A percentile compares a stretch with the other conserved stretches of the same genome.
phyloP scores from a whole-genome alignment of 352 stramenopile genomes.

The Blastocystis sp. region DNA sequence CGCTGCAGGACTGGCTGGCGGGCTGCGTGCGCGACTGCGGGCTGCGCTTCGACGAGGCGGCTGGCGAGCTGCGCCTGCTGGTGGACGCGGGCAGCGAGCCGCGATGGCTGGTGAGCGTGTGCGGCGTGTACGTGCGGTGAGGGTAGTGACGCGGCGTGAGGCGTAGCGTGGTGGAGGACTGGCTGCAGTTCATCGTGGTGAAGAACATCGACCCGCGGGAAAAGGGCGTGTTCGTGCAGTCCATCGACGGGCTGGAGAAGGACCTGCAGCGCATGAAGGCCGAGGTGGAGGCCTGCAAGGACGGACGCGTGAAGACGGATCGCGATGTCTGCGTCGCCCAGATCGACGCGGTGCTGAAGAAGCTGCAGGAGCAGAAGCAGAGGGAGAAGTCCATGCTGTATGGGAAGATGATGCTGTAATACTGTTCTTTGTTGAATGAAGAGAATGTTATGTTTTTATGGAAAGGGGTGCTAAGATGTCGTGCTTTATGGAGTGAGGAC shows the following conservation, averaged over 20 bases:
- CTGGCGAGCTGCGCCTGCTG: not conserved
- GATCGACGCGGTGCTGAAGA: not conserved
- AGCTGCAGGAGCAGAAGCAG: conserved; percentile 35
- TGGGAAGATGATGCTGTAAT: conserved; percentile 38
- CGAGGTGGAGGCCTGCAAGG: conserved; percentile 16
- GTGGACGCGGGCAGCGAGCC: not conserved
- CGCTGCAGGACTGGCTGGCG: conserved; percentile 1
- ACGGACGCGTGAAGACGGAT: not conserved
- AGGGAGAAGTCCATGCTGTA: conserved; percentile 49
- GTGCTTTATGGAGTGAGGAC: not conserved
- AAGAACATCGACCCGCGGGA: conserved; percentile 53
- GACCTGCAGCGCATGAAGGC: conserved; percentile 5
- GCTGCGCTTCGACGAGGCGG: not conserved
- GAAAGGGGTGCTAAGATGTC: too few species aligned
- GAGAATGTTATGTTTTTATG: not conserved
- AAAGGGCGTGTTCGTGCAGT: conserved; percentile 22
- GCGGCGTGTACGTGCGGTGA: not conserved
- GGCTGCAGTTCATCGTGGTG: conserved; percentile 28
- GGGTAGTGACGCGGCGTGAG: not conserved
- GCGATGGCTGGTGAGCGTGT: conserved; percentile 22
- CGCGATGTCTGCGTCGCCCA: not conserved
- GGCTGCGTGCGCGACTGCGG: not conserved
- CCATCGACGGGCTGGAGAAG: not conserved
- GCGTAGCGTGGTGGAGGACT: conserved; percentile 12
- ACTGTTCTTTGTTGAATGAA: conserved; percentile 13